These are phyloP conservation scores for Boletus tomentosulus DNA, from an alignment of 768 basidiomycete species.

Conservation along the genomic window DNA sequence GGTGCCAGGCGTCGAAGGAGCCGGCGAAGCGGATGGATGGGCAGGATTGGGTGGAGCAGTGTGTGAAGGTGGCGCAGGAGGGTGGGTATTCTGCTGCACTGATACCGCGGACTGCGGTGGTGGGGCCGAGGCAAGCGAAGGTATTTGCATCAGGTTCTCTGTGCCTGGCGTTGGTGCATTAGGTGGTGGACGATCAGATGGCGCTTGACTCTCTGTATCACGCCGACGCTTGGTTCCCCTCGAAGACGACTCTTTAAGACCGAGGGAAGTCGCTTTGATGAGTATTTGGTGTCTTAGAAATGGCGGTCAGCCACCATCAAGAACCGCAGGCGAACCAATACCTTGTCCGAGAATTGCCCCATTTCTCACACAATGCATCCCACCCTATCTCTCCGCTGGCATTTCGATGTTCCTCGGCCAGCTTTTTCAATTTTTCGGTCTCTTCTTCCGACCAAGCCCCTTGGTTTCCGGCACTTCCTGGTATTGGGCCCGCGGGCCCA, in stretches of 20 bases:
- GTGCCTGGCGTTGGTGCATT: constrained; percentile 18
- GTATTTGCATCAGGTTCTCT: constrained; percentile 16
- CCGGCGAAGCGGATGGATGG: constrained; percentile 31
- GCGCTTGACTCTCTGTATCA: constrained; percentile 35
- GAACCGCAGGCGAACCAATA: constrained; percentile 26
- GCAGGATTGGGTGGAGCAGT: constrained; percentile 20
- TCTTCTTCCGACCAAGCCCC: constrained; percentile 82
- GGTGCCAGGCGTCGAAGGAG: constrained; percentile 31
- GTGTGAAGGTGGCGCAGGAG: constrained; percentile 33
- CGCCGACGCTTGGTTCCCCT: constrained; percentile 60
- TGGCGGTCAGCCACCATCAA: constrained; percentile 3
- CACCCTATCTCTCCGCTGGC: constrained; percentile 56
- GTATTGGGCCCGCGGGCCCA: constrained; percentile 12
- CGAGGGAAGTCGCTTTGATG: constrained; percentile 74
- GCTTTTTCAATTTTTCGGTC: constrained; percentile 57
- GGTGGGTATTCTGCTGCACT: constrained; percentile 23
- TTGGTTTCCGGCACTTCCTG: constrained; percentile 45
- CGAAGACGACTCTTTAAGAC: constrained; percentile 71
- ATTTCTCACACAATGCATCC: constrained; percentile 73
- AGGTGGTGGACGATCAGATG: constrained; percentile 23
- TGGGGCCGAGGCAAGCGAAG: constrained; percentile 24
- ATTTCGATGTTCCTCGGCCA: constrained; percentile 65
- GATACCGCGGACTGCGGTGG: constrained; percentile 16
- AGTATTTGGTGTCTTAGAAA: constrained; percentile 69
- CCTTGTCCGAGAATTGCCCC: constrained; percentile 74